These are phyloP conservation scores for Mortierella sp. DNA, from an alignment of 371 early-diverging fungal genomes.

Conservation along the genomic window DNA sequence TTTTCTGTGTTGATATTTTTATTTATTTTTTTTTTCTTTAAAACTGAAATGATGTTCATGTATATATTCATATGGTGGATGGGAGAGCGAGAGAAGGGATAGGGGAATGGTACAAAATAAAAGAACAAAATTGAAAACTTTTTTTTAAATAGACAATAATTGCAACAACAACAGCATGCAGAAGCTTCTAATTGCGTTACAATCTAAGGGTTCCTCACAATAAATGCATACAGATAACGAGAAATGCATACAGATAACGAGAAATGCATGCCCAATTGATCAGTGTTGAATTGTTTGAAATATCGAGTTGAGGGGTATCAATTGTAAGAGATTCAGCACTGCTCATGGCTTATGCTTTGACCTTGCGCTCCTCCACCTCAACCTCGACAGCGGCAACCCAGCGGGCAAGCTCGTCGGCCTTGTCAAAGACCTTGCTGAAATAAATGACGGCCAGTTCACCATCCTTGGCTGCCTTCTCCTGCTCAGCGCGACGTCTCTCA, in stretches of 20 bases:
- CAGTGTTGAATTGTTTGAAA: neutral
- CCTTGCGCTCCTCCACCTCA: slow-evolving; percentile 57
- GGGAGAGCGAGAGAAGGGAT: neutral
- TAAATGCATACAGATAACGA: neutral
- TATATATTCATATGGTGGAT: neutral
- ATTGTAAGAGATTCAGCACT: neutral
- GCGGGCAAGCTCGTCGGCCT: slow-evolving; percentile 64
- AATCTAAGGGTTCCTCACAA: neutral
- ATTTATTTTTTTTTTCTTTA: slow-evolving; percentile 4
- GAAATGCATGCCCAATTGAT: neutral
- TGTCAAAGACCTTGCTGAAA: slow-evolving; percentile 71
- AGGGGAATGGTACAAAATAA: slow-evolving; percentile 25
- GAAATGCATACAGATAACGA: slow-evolving; percentile 1
- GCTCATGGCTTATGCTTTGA: slow-evolving; percentile 37
- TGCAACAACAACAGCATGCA: neutral
- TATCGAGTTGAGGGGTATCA: slow-evolving; percentile 25
- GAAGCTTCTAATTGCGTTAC: neutral
- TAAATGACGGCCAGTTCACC: slow-evolving; percentile 78
- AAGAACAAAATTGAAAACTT: slow-evolving; percentile 6
- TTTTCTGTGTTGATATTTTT: too few relatives aligned
- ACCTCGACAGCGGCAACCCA: slow-evolving; percentile 62
- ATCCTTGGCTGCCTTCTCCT: slow-evolving; percentile 64
- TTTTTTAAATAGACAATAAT: slow-evolving; percentile 5
- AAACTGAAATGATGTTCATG: neutral
- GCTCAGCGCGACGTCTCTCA: slow-evolving; percentile 75